Percentiles rank a stretch among this genome's conserved stretches.
phyloP scores from a whole-genome alignment of 179 eudicot species.

The Heliamphora pulchella region DNA sequence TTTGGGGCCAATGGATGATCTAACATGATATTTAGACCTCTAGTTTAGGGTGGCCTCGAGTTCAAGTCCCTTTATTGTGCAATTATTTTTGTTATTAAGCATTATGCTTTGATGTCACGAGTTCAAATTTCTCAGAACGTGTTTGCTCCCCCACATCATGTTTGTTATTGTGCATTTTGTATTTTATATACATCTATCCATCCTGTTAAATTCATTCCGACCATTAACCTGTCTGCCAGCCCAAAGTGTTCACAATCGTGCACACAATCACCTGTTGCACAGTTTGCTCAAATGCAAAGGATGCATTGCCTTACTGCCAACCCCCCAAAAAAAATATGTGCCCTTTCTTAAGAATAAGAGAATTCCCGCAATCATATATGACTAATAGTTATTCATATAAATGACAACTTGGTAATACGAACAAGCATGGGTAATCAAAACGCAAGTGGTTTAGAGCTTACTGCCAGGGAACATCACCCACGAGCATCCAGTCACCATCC shows the following conservation, averaged over 20 bases:
- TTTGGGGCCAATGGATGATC: background rate
- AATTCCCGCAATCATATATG: background rate
- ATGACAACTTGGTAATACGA: background rate
- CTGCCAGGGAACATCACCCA: slow-evolving; percentile 27
- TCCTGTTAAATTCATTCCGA: background rate
- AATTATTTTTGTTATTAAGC: no score
- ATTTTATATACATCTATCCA: background rate
- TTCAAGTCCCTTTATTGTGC: background rate
- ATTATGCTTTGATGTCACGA: no score
- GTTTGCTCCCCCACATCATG: background rate
- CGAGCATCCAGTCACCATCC: slow-evolving; percentile 67
- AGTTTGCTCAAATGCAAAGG: background rate
- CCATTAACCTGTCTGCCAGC: slow-evolving; percentile 42
- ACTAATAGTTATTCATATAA: background rate
- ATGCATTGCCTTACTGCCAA: background rate
- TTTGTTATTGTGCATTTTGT: background rate
- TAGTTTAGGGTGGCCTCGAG: background rate
- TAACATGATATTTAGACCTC: background rate
- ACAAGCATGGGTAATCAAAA: background rate
- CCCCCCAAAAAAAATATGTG: slow-evolving; percentile 18
- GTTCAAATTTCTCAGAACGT: no score
- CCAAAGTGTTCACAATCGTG: slow-evolving; percentile 19
- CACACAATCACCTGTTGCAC: background rate
- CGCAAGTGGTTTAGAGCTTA: slow-evolving; percentile 10
- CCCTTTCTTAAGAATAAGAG: background rate